Conservation (phyloP, 139 green algal genomes). For the Auxenochlorella pyrenoidosa region DNA sequence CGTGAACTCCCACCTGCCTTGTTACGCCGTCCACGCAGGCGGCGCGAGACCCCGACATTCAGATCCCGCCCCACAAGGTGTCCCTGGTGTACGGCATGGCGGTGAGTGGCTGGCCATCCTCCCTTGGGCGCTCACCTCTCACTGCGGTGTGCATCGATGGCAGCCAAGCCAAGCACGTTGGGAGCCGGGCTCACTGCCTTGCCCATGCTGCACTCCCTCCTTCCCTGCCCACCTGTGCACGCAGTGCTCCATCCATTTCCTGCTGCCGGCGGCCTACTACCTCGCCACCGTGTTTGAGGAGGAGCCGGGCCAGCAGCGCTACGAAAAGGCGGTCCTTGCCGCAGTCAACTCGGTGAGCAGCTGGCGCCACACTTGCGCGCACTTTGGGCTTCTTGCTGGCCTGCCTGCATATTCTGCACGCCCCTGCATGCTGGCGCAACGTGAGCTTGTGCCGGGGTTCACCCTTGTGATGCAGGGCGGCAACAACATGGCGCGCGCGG, state of each 20-base stretch:
- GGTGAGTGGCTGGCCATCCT: too few relatives aligned
- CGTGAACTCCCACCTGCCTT: neutral
- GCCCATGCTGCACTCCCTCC: too few relatives aligned
- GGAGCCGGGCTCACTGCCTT: too few relatives aligned
- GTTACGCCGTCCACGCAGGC: neutral
- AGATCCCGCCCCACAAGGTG: conserved; percentile 34
- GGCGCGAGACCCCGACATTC: neutral
- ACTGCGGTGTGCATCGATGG: too few relatives aligned
- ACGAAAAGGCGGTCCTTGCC: conserved; percentile 33
- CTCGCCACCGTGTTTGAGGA: neutral
- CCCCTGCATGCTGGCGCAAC: too few relatives aligned
- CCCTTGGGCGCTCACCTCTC: too few relatives aligned
- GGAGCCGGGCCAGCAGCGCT: conserved; percentile 5
- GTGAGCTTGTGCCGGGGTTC: neutral
- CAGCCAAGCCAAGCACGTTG: too few relatives aligned
- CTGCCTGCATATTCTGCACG: neutral
- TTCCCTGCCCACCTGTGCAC: too few relatives aligned
- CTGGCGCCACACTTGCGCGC: neutral
- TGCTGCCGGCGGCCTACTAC: conserved; percentile 41
- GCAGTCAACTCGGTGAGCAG: conserved; percentile 26
- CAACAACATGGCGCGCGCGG: conserved; percentile 44
- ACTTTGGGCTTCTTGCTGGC: too few relatives aligned
- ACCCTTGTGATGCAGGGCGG: neutral
- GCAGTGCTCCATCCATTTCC: conserved; percentile 38
- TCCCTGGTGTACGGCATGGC: conserved; percentile 35